Base-by-base conservation (phyloP, 768 basidiomycete genomes). In the Dioszegia crocea region DNA sequence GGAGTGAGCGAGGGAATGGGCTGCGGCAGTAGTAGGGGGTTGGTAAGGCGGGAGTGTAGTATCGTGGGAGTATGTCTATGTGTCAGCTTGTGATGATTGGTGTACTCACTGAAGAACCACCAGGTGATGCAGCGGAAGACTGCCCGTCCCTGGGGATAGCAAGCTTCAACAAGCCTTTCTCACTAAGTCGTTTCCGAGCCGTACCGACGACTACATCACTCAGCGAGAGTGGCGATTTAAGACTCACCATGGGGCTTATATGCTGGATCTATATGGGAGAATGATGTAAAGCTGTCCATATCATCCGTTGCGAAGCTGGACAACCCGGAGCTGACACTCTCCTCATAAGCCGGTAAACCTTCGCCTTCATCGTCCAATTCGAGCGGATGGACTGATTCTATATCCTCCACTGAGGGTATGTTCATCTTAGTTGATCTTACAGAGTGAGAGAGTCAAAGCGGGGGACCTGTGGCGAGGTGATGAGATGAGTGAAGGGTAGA, bases 291-390 rank as follows among this genome's bases (percentile, higher is more conserved):
- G 14, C 8, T 33, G 33, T 38, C 31, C 50, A 2, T 27, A 27
- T 29, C 39, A 6, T 43, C 52, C 24, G 9, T 24, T 3, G 11
- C 39, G 23, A 26, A 40, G 10, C 1, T 27, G 3, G 52, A 43
- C 39, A 56, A 44, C 10, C 54, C 44, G 17, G 43, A 45, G 44
- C n/a, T 38, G 10, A 56, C 30, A 21, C 54, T 56, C 30, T 56
- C 54, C 29, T 56, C 54, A 27, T 56, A 56, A 17, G 54, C 54
- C 24, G 54, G 54, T 8, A 46, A 39, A 45, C 43, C 54, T 36
- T 56, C 54, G 11, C 29, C 54, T 17, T 56, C 54, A 33, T 45
- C 54, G 21, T 56, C 54, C 43, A 45, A 14, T 17, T 45, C 19
- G 14, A 56, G 43, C 27, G 41, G 41, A 9, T 31, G 29, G 23